These are phyloP conservation scores for Xylariaceae sp. DNA, from an alignment of 2,329 filamentous ascomycete genomes.

Conservation along the genomic window DNA sequence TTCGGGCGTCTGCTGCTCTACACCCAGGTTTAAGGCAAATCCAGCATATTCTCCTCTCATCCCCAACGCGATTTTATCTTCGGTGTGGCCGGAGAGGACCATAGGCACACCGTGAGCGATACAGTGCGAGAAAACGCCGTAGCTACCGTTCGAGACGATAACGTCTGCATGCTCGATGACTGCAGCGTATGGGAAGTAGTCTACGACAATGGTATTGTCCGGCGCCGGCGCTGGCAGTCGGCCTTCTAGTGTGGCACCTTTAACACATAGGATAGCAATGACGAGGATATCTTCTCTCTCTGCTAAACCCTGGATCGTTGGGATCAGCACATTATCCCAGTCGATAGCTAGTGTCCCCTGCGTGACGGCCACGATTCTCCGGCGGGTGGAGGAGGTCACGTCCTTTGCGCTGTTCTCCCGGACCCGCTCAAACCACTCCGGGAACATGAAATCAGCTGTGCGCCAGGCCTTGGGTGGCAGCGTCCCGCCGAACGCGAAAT, in stretches of 20 bases:
- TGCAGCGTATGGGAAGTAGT: constrained; percentile 46
- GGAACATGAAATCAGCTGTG: constrained; percentile 43
- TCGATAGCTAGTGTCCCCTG: constrained; percentile 55
- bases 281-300: constrained; percentile 49
- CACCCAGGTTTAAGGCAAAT: constrained; percentile 52
- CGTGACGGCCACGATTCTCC: constrained; percentile 53
- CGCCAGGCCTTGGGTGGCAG: constrained; percentile 43
- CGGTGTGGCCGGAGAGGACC: constrained; percentile 51
- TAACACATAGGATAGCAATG: constrained; percentile 43
- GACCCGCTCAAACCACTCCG: constrained; percentile 51
- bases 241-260: constrained; percentile 38
- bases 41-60: constrained; percentile 52
- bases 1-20: constrained; percentile 32
- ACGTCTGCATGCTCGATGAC: constrained; percentile 46
- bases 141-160: constrained; percentile 57
- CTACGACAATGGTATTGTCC: constrained; percentile 41
- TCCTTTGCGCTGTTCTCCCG: constrained; percentile 48
- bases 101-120: constrained; percentile 55
- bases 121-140: constrained; percentile 54
- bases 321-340: constrained; percentile 51
- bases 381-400: constrained; percentile 32
- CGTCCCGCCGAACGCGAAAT: constrained; percentile 53
- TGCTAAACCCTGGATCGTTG: constrained; percentile 52
- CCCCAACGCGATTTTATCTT: constrained; percentile 51
- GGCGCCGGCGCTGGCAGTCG: constrained; percentile 25